These are phyloP conservation scores for Salmacisia buchloeana DNA, from an alignment of 1,284 basidiomycete species.

Conservation along the genomic window DNA sequence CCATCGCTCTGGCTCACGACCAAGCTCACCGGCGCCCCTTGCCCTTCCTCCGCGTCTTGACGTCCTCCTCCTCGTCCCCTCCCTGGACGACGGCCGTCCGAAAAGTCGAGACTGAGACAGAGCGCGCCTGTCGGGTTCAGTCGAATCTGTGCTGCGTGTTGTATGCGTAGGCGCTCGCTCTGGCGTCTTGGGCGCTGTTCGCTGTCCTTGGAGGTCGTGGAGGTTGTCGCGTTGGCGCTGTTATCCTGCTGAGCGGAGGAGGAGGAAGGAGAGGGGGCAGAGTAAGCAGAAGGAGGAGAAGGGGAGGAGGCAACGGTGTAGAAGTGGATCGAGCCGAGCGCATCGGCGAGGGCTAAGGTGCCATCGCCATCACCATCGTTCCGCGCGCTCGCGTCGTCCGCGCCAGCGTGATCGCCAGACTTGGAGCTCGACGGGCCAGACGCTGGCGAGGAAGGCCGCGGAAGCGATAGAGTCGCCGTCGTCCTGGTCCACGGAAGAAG, in stretches of 20 bases:
- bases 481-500: too few relatives aligned
- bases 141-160: background rate
- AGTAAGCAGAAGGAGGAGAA: background rate
- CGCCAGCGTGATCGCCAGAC: background rate
- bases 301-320: background rate
- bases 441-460: background rate
- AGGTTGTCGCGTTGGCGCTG: background rate
- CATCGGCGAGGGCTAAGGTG: slow-evolving; percentile 3
- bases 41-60: background rate
- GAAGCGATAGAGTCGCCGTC: too few relatives aligned
- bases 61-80: slow-evolving; percentile 3
- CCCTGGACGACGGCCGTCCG: slow-evolving; percentile 22
- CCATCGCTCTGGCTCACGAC: slow-evolving; percentile 48
- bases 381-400: too few relatives aligned
- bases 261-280: background rate
- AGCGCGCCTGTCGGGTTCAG: slow-evolving; percentile 35
- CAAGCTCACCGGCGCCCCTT: slow-evolving; percentile 12
- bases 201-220: background rate
- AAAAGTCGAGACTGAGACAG: slow-evolving; percentile 48
- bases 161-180: too few relatives aligned
- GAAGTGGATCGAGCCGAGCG: slow-evolving; percentile 11
- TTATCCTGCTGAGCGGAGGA: background rate
- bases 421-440: background rate
- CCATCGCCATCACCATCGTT: too few relatives aligned
- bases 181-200: too few relatives aligned